Conservation (phyloP, 768 basidiomycete genomes). For the Bullera alba region DNA sequence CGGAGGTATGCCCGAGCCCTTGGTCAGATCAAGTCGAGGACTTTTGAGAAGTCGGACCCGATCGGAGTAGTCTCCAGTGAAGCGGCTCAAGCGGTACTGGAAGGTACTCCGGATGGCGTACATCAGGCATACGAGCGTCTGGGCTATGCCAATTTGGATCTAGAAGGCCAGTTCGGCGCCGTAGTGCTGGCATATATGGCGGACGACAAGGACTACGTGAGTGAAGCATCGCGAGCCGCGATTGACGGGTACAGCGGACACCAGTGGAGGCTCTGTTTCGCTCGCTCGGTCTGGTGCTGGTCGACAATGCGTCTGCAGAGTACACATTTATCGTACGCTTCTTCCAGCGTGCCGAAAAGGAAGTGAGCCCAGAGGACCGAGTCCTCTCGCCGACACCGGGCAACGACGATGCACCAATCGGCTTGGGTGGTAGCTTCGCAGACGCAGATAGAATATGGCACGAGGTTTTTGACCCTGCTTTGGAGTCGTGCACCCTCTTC, state of each 20-base stretch:
- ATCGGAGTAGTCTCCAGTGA: constrained; percentile 54
- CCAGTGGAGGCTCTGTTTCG: constrained; percentile 75
- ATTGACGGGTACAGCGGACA: constrained; percentile 56
- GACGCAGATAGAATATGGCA: constrained; percentile 63
- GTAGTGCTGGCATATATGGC: constrained; percentile 80
- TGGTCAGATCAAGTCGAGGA: constrained; percentile 59
- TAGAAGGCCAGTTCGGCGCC: constrained; percentile 52
- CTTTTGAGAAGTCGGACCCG: constrained; percentile 62
- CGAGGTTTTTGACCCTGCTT: constrained; percentile 80
- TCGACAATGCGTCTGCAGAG: constrained; percentile 91
- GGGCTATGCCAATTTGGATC: constrained; percentile 64
- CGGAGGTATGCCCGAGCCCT: constrained; percentile 79
- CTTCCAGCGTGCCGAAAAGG: constrained; percentile 53
- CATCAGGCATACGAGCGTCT: constrained; percentile 52
- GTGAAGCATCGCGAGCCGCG: constrained; percentile 36
- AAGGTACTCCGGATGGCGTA: constrained; percentile 1
- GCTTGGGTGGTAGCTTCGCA: constrained; percentile 14
- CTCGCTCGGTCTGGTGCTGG: constrained; percentile 77
- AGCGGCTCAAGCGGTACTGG: constrained; percentile 45
- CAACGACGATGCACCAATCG: constrained; percentile 18
- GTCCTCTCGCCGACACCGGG: constrained; percentile 13
- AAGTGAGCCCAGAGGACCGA: constrained; percentile 6
- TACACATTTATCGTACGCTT: constrained; percentile 80
- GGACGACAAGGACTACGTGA: constrained; percentile 78
- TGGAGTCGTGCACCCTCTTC: constrained; percentile 79